Conservation (phyloP, 1,139 yeast species). For the Insectozyma bohioensis region DNA sequence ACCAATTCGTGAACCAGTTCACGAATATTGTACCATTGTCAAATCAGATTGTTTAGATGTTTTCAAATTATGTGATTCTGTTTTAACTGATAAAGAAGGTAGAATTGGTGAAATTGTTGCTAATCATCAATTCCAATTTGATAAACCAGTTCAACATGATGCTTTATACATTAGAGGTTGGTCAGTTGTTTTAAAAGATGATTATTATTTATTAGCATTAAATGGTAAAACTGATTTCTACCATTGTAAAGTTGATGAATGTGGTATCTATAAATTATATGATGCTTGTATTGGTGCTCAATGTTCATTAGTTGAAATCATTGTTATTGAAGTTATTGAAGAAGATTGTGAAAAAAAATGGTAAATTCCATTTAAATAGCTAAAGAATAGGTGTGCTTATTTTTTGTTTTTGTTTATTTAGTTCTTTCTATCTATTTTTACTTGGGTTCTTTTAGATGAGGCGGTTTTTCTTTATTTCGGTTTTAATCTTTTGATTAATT, state of each 20-base stretch:
- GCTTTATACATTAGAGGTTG: conserved; percentile 85
- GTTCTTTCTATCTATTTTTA: too few relatives aligned
- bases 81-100: conserved; percentile 60
- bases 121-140: conserved; percentile 86
- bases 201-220: conserved; percentile 17
- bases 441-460: too few relatives aligned
- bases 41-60: too few relatives aligned
- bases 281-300: conserved; percentile 18
- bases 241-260: conserved; percentile 45
- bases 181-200: conserved; percentile 31
- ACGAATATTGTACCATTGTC: too few relatives aligned
- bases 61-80: too few relatives aligned
- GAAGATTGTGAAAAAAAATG: too few relatives aligned
- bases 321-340: conserved; percentile 2
- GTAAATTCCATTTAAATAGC: too few relatives aligned
- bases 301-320: conserved; percentile 11
- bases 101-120: conserved; percentile 83
- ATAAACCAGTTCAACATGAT: conserved; percentile 85
- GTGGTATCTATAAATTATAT: conserved; percentile 10
- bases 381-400: too few relatives aligned
- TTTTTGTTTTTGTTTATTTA: too few relatives aligned
- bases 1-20: too few relatives aligned
- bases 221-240: conserved; percentile 16
- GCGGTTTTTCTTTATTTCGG: too few relatives aligned
- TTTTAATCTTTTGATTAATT: too few relatives aligned